Percentiles rank a stretch among this genome's conserved stretches.
Evolutionary conservation across 192 early-diverging fungal species (phyloP).

Genomic region (Gamsiella multidivaricata): DNA sequence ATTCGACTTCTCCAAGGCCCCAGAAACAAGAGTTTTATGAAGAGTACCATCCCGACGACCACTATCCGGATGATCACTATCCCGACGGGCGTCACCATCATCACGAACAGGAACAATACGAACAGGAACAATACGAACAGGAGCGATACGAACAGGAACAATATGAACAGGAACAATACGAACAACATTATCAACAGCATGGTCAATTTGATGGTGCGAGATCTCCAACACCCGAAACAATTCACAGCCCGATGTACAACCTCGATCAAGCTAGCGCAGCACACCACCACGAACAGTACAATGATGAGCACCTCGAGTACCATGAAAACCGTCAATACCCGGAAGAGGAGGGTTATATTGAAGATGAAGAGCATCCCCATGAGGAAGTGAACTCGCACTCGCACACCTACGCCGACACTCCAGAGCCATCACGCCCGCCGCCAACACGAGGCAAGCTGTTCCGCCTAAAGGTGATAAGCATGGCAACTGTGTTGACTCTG

Average conservation of each 20-base stretch:
- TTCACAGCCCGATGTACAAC: slow-evolving; percentile 4
- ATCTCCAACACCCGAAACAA: not conserved
- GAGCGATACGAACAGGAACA: slow-evolving; percentile 7
- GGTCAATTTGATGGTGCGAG: not conserved
- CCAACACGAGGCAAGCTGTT: slow-evolving; percentile 13
- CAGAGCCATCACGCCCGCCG: not conserved
- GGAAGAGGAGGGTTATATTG: not conserved
- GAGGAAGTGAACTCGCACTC: not conserved
- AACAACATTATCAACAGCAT: not conserved
- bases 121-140: not conserved
- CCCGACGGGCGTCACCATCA: not conserved
- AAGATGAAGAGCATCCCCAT: not conserved
- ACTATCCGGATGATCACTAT: no score
- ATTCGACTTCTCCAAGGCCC: not conserved
- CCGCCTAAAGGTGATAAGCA: slow-evolving; percentile 16
- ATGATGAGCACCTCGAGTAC: not conserved
- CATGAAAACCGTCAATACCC: not conserved
- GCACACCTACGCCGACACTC: not conserved
- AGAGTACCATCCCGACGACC: no score
- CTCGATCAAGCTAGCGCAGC: not conserved
- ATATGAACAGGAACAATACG: not conserved
- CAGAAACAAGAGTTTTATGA: no score
- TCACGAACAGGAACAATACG: not conserved
- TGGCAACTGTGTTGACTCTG: slow-evolving; percentile 31
- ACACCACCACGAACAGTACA: not conserved